Conservation (phyloP, 2,329 filamentous ascomycete species). For the Xylariaceae sp. region DNA sequence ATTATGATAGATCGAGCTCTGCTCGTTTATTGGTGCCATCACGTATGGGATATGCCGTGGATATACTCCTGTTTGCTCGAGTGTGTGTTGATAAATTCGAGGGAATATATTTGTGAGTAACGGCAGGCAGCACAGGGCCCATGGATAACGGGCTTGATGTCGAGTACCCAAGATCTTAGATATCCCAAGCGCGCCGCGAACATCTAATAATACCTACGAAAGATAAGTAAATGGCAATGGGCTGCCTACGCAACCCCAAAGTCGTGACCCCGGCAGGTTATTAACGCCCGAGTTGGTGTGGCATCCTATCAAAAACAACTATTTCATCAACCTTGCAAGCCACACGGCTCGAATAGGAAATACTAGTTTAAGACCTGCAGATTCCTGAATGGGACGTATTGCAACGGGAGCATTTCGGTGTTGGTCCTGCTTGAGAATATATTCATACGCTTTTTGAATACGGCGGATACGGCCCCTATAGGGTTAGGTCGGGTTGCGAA, state of each 20-base stretch:
- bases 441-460: neutral
- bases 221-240: neutral
- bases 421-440: neutral
- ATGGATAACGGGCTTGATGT: no score
- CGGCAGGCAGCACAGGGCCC: no score
- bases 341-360: conserved; percentile 11
- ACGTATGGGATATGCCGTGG: no score
- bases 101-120: no score
- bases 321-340: conserved; percentile 15
- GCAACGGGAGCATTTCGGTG: neutral
- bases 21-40: no score
- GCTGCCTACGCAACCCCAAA: neutral
- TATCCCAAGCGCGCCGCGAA: neutral
- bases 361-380: neutral
- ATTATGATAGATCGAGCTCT: no score
- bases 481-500: no score
- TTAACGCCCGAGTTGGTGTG: neutral
- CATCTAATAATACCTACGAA: neutral
- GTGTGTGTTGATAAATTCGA: no score
- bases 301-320: conserved; percentile 5
- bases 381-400: neutral
- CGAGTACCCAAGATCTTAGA: no score
- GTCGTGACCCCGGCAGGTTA: neutral
- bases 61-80: no score
- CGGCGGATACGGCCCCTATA: no score